Conservation (phyloP, 2,329 filamentous ascomycete species). For the Aspergillus sclerotialis region DNA sequence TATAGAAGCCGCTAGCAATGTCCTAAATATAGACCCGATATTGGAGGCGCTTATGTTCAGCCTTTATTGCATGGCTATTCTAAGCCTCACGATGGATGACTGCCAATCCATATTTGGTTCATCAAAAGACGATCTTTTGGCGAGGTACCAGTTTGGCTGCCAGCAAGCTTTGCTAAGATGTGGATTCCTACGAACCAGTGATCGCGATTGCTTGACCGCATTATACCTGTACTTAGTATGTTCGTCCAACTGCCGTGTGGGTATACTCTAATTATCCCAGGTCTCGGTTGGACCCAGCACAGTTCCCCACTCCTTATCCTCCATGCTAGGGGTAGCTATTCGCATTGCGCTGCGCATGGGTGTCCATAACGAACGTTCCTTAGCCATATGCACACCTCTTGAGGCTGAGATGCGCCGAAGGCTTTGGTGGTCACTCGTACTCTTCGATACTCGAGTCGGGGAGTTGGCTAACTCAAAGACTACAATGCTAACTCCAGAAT, state of each 20-base stretch:
- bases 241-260: conserved; percentile 5
- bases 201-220: conserved; percentile 45
- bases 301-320: conserved; percentile 53
- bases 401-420: conserved; percentile 48
- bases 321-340: conserved; percentile 58
- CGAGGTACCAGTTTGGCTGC: conserved; percentile 38
- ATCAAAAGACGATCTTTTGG: conserved; percentile 32
- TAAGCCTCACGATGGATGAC: conserved; percentile 51
- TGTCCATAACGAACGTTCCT: conserved; percentile 56
- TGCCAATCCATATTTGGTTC: conserved; percentile 37
- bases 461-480: conserved; percentile 3
- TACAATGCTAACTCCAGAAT: conserved; percentile 2
- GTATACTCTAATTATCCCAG: conserved; percentile 33
- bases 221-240: conserved; percentile 49
- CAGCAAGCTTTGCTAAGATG: conserved; percentile 42
- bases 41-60: conserved; percentile 63
- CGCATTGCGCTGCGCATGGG: conserved; percentile 63
- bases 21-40: conserved; percentile 48
- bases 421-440: conserved; percentile 21
- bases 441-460: conserved; percentile 14
- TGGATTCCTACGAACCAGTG: conserved; percentile 33
- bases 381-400: conserved; percentile 39
- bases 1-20: conserved; percentile 53
- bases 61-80: conserved; percentile 55
- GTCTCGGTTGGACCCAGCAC: conserved; percentile 52